These are phyloP conservation scores for Botrytis galanthina DNA, from an alignment of 2,329 filamentous ascomycete genomes.

Conservation along the genomic window DNA sequence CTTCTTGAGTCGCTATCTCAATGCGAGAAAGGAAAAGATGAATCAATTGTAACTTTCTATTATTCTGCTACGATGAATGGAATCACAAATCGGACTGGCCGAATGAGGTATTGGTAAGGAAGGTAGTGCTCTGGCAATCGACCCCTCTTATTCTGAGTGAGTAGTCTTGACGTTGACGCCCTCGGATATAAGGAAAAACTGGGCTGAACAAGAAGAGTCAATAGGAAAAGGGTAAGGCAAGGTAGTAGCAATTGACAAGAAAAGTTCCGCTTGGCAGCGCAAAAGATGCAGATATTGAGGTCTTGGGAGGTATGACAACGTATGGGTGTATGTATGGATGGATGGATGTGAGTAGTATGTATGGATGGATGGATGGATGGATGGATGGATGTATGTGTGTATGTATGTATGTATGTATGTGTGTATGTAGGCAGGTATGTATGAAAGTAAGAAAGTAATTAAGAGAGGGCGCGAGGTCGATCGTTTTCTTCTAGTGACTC, in stretches of 20 bases:
- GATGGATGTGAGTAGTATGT: background rate
- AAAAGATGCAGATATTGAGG: conserved; percentile 10
- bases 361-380: background rate
- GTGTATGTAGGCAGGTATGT: background rate
- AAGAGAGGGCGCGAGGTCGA: background rate
- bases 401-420: too few species aligned
- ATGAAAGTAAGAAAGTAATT: background rate
- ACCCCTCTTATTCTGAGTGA: conserved; percentile 18
- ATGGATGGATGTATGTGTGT: background rate
- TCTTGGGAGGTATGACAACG: background rate
- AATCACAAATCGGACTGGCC: background rate
- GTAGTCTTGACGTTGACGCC: conserved; percentile 5
- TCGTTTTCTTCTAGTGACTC: background rate
- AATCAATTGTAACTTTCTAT: conserved; percentile 5
- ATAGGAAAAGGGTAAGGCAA: background rate
- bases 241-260: background rate
- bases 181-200: background rate
- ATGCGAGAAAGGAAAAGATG: background rate
- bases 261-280: conserved; percentile 10
- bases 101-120: conserved; percentile 6
- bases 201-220: background rate
- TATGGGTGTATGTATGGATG: background rate
- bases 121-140: background rate
- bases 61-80: background rate
- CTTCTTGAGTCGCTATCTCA: conserved; percentile 3